A percentile compares a stretch with the other conserved stretches of the same genome.
Conservation (phyloP, 805 yeast species). For the Candida wancherniae region DNA sequence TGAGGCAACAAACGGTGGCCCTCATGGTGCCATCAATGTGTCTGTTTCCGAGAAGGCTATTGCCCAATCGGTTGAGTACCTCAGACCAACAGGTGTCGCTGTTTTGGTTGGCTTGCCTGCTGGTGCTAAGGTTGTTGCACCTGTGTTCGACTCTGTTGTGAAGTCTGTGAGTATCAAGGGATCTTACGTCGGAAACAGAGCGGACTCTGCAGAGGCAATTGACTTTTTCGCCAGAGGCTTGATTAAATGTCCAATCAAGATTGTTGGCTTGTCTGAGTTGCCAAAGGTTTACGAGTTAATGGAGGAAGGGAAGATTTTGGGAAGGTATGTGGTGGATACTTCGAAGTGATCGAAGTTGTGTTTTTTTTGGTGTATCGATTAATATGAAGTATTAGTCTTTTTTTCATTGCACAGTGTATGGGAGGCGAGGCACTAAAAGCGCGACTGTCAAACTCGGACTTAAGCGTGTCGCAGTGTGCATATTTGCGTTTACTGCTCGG, state of each 20-base stretch:
- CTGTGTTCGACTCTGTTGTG: slow-evolving; percentile 39
- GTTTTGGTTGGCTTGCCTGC: slow-evolving; percentile 45
- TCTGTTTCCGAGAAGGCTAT: slow-evolving; percentile 53
- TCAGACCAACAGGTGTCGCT: slow-evolving; percentile 39
- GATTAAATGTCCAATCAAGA: slow-evolving; percentile 38
- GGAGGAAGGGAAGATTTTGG: slow-evolving; percentile 40
- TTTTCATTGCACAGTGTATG: no score
- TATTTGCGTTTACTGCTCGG: no score
- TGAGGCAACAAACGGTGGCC: slow-evolving; percentile 55
- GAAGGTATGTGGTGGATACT: slow-evolving; percentile 43
- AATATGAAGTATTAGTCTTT: no score
- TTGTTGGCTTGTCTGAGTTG: slow-evolving; percentile 38
- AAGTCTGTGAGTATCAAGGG: slow-evolving; percentile 37
- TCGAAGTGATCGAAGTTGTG: slow-evolving; percentile 26
- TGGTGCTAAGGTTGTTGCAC: slow-evolving; percentile 37
- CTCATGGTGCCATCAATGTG: slow-evolving; percentile 46
- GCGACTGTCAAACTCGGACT: no score
- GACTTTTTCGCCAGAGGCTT: slow-evolving; percentile 42
- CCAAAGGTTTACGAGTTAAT: slow-evolving; percentile 36
- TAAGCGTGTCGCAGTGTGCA: no score
- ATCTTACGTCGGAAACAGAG: slow-evolving; percentile 45
- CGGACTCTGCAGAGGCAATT: slow-evolving; percentile 42
- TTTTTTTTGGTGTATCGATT: no score
- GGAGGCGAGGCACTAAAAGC: no score
- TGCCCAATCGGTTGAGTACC: slow-evolving; percentile 38